Conservation (phyloP, 192 early-diverging fungal species). For the Coemansia sp. region DNA sequence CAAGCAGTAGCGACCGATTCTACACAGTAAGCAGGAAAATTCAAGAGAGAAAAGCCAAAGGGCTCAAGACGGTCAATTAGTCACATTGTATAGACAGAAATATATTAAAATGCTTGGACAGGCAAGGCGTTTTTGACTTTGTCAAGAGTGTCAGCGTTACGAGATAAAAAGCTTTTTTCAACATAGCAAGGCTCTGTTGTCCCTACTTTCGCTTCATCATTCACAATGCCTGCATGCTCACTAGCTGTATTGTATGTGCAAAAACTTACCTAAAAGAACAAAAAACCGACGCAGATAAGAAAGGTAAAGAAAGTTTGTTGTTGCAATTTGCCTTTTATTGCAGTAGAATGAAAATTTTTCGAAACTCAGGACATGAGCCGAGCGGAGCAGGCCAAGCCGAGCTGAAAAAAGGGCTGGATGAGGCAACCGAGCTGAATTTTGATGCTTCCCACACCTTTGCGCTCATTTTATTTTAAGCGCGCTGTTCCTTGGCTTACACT, state of each 20-base stretch:
- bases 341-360: slow-evolving; percentile 6
- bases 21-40: too few relatives aligned
- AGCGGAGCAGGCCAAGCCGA: slow-evolving; percentile 1
- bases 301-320: not conserved
- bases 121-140: not conserved
- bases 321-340: not conserved
- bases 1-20: too few relatives aligned
- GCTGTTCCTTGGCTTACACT: slow-evolving; percentile 3
- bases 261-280: slow-evolving; percentile 6
- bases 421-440: not conserved
- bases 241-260: not conserved
- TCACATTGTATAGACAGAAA: too few relatives aligned
- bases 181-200: slow-evolving; percentile 29
- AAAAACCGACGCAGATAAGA: not conserved
- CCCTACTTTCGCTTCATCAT: slow-evolving; percentile 51
- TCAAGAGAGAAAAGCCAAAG: too few relatives aligned
- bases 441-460: too few relatives aligned
- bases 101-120: too few relatives aligned
- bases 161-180: slow-evolving; percentile 38
- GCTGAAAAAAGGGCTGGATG: not conserved
- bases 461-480: slow-evolving; percentile 10
- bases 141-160: slow-evolving; percentile 26
- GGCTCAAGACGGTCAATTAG: too few relatives aligned
- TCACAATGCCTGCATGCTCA: slow-evolving; percentile 14
- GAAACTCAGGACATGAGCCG: not conserved